Evolutionary conservation across 2,329 filamentous ascomycete genomes (phyloP), one percentile per base, ranked within the genome.

Genomic region (Fonsecaea pugnacius): DNA sequence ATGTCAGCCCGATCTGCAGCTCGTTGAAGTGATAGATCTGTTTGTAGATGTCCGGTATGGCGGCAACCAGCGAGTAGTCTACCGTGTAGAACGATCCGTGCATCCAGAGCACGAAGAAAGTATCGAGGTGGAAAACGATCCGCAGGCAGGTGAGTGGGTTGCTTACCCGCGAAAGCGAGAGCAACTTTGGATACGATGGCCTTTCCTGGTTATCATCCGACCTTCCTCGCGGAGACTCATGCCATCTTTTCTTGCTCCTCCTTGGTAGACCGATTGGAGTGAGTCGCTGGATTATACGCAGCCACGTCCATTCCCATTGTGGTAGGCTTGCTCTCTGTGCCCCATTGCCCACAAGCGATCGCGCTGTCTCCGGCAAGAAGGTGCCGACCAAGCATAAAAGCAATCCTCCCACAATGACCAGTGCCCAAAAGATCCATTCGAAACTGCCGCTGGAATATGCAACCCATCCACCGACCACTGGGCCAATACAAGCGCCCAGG

Each of bases 401-500:
- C 30, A 65, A 1, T 50, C 10, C 63, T 5, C 70, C 70, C 10
- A 70, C 35, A n/a, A 73, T 68, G 10, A 69, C 58, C 56, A 73
- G 56, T 10, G 57, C 62, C 69, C 69, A 72, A 53, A 73, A 73
- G 4, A 69, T 64, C 71, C 72, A 73, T 32, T 65, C 48, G 32
- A 64, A 69, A 27, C 62, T 64, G 1, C 68, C 69, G 43, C 53
- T 65, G 2, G 33, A 62, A 8, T 53, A 70, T 2, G 70, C 70
- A 14, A 72, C 67, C 64, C 35, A 72, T 5, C 83, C 84, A 1
- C 83, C 83, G 24, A 85, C 77, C 0, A 84, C 76, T 0, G 84
- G 83, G 0, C 80, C 82, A 8, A 84, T 66, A 0, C 80, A 79
- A 7, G 80, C 80, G 0, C 78, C 80, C 33, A 83, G 72, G 16